Conservation (phyloP, 2,329 filamentous ascomycete species). For the Phaeophleospora eucalypticola region DNA sequence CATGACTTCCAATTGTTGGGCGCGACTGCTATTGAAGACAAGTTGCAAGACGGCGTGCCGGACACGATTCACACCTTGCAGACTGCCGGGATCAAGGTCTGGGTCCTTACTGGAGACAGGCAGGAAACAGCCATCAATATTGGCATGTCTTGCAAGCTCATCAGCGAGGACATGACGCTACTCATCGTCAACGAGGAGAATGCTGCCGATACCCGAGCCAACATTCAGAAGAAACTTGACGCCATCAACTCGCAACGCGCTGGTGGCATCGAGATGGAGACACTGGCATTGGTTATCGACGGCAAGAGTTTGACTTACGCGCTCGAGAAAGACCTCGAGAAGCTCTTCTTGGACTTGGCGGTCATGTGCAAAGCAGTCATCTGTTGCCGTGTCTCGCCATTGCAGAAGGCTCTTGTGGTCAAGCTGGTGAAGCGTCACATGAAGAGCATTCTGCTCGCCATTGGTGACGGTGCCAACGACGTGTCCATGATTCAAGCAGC, state of each 20-base stretch:
- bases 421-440: slow-evolving; percentile 96
- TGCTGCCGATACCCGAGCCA: slow-evolving; percentile 74
- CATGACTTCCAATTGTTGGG: slow-evolving; percentile 86
- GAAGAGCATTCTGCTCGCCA: slow-evolving; percentile 86
- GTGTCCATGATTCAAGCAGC: slow-evolving; percentile 99
- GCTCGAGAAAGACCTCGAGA: slow-evolving; percentile 89
- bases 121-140: slow-evolving; percentile 99
- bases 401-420: slow-evolving; percentile 95
- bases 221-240: slow-evolving; percentile 87
- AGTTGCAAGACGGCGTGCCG: slow-evolving; percentile 92
- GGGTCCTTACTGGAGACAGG: slow-evolving; percentile 94
- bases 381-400: slow-evolving; percentile 89
- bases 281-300: slow-evolving; percentile 88
- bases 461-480: slow-evolving; percentile 96
- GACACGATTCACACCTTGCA: slow-evolving; percentile 98
- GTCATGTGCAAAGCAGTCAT: slow-evolving; percentile 98
- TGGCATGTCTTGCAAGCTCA: slow-evolving; percentile 97
- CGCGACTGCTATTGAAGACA: slow-evolving; percentile 95
- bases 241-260: slow-evolving; percentile 81
- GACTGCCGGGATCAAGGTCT: slow-evolving; percentile 95
- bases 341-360: slow-evolving; percentile 86
- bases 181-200: slow-evolving; percentile 92
- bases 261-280: slow-evolving; percentile 73
- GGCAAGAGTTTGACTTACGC: slow-evolving; percentile 93
- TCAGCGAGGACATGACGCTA: slow-evolving; percentile 98